These are phyloP conservation scores for Penicillium bialowiezense DNA, from an alignment of 495 filamentous ascomycete genomes.

Conservation along the genomic window DNA sequence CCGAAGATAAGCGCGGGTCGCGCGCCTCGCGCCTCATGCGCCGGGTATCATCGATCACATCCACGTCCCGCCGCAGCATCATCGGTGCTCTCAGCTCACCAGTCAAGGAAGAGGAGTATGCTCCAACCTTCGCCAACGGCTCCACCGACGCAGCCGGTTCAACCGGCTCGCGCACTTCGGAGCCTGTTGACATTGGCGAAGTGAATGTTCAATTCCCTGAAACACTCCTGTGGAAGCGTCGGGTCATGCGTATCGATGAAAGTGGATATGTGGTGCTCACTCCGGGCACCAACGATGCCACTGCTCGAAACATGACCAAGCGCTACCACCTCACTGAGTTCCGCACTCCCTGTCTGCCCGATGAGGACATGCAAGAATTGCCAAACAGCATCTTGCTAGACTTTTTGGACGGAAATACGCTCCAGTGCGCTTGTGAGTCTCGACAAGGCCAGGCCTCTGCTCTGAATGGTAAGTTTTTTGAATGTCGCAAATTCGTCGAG, in stretches of 20 bases:
- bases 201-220: slow-evolving; percentile 94
- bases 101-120: slow-evolving; percentile 59
- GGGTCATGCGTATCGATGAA: slow-evolving; percentile 73
- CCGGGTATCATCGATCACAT: slow-evolving; percentile 70
- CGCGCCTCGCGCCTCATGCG: slow-evolving; percentile 73
- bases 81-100: slow-evolving; percentile 52
- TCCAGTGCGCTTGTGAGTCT: slow-evolving; percentile 86
- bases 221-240: slow-evolving; percentile 87
- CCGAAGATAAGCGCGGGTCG: slow-evolving; percentile 65
- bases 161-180: slow-evolving; percentile 15
- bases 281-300: slow-evolving; percentile 45
- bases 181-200: slow-evolving; percentile 71
- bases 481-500: neutral
- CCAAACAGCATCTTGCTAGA: slow-evolving; percentile 84
- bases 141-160: slow-evolving; percentile 29
- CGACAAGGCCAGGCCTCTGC: slow-evolving; percentile 65
- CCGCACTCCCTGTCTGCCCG: slow-evolving; percentile 70
- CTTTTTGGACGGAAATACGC: slow-evolving; percentile 74
- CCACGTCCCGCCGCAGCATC: slow-evolving; percentile 58
- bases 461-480: slow-evolving; percentile 56
- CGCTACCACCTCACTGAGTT: slow-evolving; percentile 82
- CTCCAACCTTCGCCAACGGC: slow-evolving; percentile 32
- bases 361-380: slow-evolving; percentile 84
- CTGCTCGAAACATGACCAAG: slow-evolving; percentile 58
- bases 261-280: slow-evolving; percentile 74